Evolutionary conservation across 2,329 filamentous ascomycete species (phyloP).

Genomic region (Fusarium nelsonii): DNA sequence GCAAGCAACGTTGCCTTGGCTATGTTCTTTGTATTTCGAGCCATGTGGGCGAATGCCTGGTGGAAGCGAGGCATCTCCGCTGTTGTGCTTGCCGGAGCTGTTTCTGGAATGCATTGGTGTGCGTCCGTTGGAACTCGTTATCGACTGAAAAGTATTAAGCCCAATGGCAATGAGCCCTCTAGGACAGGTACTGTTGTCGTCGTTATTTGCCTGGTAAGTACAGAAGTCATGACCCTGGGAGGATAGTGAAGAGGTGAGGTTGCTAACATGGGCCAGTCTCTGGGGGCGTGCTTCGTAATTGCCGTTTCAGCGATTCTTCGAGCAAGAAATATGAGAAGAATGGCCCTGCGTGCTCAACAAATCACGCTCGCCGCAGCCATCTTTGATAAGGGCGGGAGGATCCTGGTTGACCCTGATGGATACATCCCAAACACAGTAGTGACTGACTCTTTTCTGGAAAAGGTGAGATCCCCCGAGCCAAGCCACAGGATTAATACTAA

Average conservation of each 20-base stretch:
- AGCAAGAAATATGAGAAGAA: slow-evolving; percentile 64
- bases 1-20: slow-evolving; percentile 78
- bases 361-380: slow-evolving; percentile 71
- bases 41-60: slow-evolving; percentile 82
- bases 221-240: not conserved
- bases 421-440: slow-evolving; percentile 79
- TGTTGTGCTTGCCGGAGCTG: slow-evolving; percentile 75
- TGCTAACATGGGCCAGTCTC: slow-evolving; percentile 60
- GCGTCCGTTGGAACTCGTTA: slow-evolving; percentile 79
- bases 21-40: slow-evolving; percentile 82
- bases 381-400: slow-evolving; percentile 74
- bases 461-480: slow-evolving; percentile 55
- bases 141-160: slow-evolving; percentile 61
- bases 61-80: slow-evolving; percentile 79
- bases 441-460: slow-evolving; percentile 80
- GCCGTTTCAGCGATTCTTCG: slow-evolving; percentile 67
- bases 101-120: slow-evolving; percentile 91
- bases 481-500: slow-evolving; percentile 23
- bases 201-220: slow-evolving; percentile 75
- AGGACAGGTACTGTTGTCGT: slow-evolving; percentile 78
- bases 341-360: slow-evolving; percentile 71
- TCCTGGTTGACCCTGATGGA: slow-evolving; percentile 78
- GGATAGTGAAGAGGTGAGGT: not conserved
- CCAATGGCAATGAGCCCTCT: slow-evolving; percentile 58
- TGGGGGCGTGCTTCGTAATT: slow-evolving; percentile 71